Percentiles rank a stretch among this genome's conserved stretches.
Conservation (phyloP, 441 rosid genomes). For the Mallotus japonicus region DNA sequence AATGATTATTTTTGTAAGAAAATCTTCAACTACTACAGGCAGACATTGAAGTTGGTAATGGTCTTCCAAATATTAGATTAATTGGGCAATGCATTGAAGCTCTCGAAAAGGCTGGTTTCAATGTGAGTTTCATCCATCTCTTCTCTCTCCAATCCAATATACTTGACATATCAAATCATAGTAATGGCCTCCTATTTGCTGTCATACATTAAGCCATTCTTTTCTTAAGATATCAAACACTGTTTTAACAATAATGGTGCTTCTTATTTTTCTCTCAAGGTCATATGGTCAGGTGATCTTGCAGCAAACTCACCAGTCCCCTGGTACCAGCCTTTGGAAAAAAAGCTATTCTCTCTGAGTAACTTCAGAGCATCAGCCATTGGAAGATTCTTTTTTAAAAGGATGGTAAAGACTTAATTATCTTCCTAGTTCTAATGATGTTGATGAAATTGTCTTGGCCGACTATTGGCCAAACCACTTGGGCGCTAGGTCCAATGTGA, state of each 20-base stretch:
- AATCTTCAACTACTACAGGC: constrained; percentile 40
- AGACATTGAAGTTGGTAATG: constrained; percentile 86
- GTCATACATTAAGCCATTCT: neutral
- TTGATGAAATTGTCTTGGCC: neutral
- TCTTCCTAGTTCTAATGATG: neutral
- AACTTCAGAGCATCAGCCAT: constrained; percentile 75
- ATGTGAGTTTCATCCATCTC: constrained; percentile 36
- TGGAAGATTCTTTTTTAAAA: constrained; percentile 75
- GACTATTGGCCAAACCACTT: neutral
- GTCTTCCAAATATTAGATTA: constrained; percentile 85
- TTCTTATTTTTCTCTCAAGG: constrained; percentile 35
- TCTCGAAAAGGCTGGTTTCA: constrained; percentile 75
- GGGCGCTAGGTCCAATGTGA: constrained; percentile 4
- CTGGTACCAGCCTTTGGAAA: constrained; percentile 90
- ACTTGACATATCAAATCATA: neutral
- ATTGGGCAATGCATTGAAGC: constrained; percentile 79
- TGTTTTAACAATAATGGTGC: neutral
- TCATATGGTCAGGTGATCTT: constrained; percentile 79
- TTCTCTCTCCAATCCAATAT: neutral
- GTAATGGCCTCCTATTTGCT: neutral
- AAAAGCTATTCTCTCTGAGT: constrained; percentile 61
- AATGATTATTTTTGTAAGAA: neutral
- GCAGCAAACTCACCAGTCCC: constrained; percentile 71
- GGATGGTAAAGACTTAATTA: constrained; percentile 50
- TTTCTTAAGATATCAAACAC: neutral